Percentiles rank a stretch among this genome's conserved stretches.
Evolutionary conservation across 257 asterid species (phyloP).

Genomic region (Apocynum venetum): DNA sequence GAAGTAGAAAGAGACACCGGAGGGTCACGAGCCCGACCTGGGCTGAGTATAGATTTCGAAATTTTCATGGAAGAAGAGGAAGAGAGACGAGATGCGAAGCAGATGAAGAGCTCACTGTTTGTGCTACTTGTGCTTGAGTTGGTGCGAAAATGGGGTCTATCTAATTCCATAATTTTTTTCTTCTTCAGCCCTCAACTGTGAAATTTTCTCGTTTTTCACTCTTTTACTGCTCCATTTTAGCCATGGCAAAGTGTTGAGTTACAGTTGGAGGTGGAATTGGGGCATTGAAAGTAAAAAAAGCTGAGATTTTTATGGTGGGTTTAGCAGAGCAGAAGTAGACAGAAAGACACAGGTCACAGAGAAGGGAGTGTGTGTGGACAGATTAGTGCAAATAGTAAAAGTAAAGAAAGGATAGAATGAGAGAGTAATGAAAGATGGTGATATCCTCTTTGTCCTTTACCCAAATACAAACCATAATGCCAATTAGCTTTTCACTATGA

Average conservation of each 20-base stretch:
- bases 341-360: slow-evolving; percentile 11
- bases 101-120: slow-evolving; percentile 56
- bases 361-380: slow-evolving; percentile 16
- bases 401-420: not conserved
- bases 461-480: not conserved
- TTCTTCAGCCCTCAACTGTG: not conserved
- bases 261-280: slow-evolving; percentile 2
- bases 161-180: slow-evolving; percentile 40
- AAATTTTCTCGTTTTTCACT: slow-evolving; percentile 15
- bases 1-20: slow-evolving; percentile 61
- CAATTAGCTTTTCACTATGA: not conserved
- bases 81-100: slow-evolving; percentile 60
- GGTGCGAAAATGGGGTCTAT: slow-evolving; percentile 57
- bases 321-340: slow-evolving; percentile 9
- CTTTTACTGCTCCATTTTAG: slow-evolving; percentile 17
- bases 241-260: not conserved
- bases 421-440: slow-evolving; percentile 25
- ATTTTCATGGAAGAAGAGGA: slow-evolving; percentile 46
- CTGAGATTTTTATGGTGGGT: slow-evolving; percentile 19
- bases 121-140: slow-evolving; percentile 31
- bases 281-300: slow-evolving; percentile 9
- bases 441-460: slow-evolving; percentile 27
- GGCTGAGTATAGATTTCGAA: slow-evolving; percentile 47
- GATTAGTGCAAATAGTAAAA: not conserved
- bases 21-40: slow-evolving; percentile 53